These are phyloP conservation scores for Nemophila menziesii DNA, from an alignment of 257 asterid genomes.

Conservation along the genomic window DNA sequence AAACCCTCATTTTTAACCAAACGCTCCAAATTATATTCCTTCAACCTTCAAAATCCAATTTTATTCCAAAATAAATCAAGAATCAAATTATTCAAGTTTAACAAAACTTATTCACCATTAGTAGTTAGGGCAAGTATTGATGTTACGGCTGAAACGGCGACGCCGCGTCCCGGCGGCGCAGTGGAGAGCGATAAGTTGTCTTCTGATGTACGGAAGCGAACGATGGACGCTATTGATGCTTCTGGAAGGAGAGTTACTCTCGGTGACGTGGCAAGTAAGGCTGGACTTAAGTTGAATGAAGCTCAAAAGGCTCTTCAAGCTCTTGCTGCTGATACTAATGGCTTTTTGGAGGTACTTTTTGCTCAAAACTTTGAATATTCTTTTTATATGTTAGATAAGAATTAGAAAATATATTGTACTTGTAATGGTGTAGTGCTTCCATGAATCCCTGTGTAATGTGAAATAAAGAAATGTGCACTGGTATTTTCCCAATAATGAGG, in stretches of 20 bases:
- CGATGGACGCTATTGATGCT: slow-evolving; percentile 84
- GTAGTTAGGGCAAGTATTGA: slow-evolving; percentile 52
- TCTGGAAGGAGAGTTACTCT: slow-evolving; percentile 77
- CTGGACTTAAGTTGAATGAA: slow-evolving; percentile 74
- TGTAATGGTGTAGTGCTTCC: no score
- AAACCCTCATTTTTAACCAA: slow-evolving; percentile 24
- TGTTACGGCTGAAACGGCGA: slow-evolving; percentile 28
- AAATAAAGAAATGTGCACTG: no score
- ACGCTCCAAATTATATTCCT: slow-evolving; percentile 22
- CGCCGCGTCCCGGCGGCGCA: slow-evolving; percentile 50
- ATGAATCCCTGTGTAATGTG: no score
- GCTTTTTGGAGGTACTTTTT: slow-evolving; percentile 72
- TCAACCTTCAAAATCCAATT: slow-evolving; percentile 15
- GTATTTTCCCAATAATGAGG: no score
- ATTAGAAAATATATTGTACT: background rate
- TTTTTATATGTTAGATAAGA: background rate
- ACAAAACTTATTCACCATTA: background rate
- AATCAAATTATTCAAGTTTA: background rate
- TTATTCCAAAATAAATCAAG: slow-evolving; percentile 10
- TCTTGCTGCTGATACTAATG: slow-evolving; percentile 82
- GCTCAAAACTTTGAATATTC: background rate
- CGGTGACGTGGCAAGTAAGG: slow-evolving; percentile 91
- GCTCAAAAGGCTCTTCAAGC: slow-evolving; percentile 96
- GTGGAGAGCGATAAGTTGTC: slow-evolving; percentile 90
- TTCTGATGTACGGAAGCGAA: slow-evolving; percentile 59